A percentile compares a stretch with the other conserved stretches of the same genome.
phyloP scores from a whole-genome alignment of 768 basidiomycete genomes.

The Cyclocybe cylindracea region DNA sequence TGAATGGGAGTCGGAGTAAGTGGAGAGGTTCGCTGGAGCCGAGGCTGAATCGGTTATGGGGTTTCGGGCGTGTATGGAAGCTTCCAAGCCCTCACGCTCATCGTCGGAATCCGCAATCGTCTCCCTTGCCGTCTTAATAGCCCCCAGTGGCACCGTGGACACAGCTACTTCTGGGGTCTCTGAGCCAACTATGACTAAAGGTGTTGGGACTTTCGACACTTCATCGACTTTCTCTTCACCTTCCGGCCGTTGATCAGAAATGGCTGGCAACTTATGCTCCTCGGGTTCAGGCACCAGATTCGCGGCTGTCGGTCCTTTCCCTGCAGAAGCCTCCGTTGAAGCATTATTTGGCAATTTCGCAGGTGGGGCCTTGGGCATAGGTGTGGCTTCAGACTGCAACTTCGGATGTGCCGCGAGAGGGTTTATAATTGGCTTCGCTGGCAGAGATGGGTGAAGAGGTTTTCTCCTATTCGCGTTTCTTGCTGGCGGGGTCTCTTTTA shows the following conservation, averaged over 20 bases:
- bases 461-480: constrained; percentile 8
- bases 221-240: not conserved
- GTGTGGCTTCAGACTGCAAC: constrained; percentile 19
- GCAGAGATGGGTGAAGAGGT: constrained; percentile 46
- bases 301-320: constrained; percentile 15
- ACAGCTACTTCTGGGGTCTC: not conserved
- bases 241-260: not conserved
- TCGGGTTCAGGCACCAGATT: not conserved
- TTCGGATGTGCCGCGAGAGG: constrained; percentile 12
- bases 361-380: constrained; percentile 20
- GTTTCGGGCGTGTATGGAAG: constrained; percentile 61
- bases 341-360: constrained; percentile 7
- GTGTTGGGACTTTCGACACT: not conserved
- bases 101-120: constrained; percentile 1
- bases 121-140: constrained; percentile 4
- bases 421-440: constrained; percentile 42
- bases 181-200: not conserved
- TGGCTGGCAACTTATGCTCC: not conserved
- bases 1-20: constrained; percentile 25
- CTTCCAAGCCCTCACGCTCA: constrained; percentile 24
- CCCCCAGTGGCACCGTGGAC: not conserved
- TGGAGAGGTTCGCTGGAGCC: constrained; percentile 37
- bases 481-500: not conserved
- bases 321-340: constrained; percentile 17
- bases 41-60: constrained; percentile 39